Evolutionary conservation across 345 rosid genomes (phyloP).

Genomic region (Moricandia moricandioides): DNA sequence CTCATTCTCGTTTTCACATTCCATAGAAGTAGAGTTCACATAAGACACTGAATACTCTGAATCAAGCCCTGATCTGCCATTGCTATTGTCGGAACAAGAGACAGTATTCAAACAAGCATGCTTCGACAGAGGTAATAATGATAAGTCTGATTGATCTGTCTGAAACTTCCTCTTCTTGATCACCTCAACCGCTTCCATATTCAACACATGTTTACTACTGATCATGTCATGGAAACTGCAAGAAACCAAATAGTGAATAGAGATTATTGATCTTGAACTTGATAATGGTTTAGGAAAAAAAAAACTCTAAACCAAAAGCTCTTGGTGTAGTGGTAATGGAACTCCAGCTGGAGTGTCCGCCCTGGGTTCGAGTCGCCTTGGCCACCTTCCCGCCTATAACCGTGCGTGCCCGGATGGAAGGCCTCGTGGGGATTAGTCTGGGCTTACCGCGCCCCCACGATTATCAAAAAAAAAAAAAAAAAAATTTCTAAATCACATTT

Average conservation of each 20-base stretch:
- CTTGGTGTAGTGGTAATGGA: too few species aligned
- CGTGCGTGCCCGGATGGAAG: too few species aligned
- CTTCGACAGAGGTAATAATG: conserved; percentile 15
- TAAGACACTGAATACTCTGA: conserved; percentile 1
- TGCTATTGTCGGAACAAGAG: not conserved
- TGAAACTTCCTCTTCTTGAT: conserved; percentile 38
- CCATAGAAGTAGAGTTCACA: conserved; percentile 27
- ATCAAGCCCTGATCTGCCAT: conserved; percentile 15
- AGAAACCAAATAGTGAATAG: not conserved
- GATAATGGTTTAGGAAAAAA: not conserved
- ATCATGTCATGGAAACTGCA: too few species aligned
- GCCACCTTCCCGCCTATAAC: too few species aligned
- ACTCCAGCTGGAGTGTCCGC: too few species aligned
- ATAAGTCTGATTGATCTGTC: conserved; percentile 32
- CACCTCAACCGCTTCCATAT: conserved; percentile 21
- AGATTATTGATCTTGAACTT: conserved; percentile 9
- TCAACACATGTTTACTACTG: conserved; percentile 3
- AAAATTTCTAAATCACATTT: not conserved
- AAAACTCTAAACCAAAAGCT: too few species aligned
- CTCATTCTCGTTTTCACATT: conserved; percentile 23
- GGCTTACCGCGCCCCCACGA: too few species aligned
- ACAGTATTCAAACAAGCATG: conserved; percentile 25
- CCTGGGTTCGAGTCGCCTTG: too few species aligned
- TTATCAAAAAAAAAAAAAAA: too few species aligned
- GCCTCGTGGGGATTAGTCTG: too few species aligned